These are phyloP conservation scores for Celoporthe dispersa DNA, from an alignment of 2,329 filamentous ascomycete species.

Conservation along the genomic window DNA sequence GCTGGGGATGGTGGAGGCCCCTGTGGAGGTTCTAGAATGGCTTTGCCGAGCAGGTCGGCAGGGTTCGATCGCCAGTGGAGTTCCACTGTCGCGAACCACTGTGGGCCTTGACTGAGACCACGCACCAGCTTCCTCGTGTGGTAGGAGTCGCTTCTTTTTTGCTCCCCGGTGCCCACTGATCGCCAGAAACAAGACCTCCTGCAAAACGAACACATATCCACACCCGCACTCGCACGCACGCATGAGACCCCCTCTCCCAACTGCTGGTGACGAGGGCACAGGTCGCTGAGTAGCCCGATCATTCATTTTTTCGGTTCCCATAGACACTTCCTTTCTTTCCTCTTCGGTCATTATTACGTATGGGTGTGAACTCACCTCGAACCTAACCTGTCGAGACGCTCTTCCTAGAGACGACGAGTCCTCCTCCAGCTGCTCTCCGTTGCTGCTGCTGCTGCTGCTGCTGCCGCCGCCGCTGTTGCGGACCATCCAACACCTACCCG, in stretches of 20 bases:
- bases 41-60: background rate
- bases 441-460: background rate
- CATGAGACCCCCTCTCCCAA: background rate
- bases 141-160: background rate
- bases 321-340: background rate
- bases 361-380: background rate
- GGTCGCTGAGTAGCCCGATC: background rate
- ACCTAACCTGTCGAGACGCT: background rate
- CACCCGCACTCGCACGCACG: background rate
- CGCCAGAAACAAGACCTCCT: background rate
- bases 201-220: background rate
- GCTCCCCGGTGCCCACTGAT: background rate
- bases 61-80: background rate
- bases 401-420: background rate
- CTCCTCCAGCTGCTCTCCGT: too few relatives aligned
- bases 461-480: background rate
- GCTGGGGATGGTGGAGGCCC: background rate
- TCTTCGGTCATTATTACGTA: background rate
- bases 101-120: background rate
- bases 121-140: background rate
- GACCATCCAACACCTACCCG: background rate
- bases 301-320: background rate
- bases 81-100: background rate
- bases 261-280: background rate
- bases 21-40: constrained; percentile 3